Base-by-base conservation (phyloP, 805 yeast species). In the Kodamaea laetipori region DNA sequence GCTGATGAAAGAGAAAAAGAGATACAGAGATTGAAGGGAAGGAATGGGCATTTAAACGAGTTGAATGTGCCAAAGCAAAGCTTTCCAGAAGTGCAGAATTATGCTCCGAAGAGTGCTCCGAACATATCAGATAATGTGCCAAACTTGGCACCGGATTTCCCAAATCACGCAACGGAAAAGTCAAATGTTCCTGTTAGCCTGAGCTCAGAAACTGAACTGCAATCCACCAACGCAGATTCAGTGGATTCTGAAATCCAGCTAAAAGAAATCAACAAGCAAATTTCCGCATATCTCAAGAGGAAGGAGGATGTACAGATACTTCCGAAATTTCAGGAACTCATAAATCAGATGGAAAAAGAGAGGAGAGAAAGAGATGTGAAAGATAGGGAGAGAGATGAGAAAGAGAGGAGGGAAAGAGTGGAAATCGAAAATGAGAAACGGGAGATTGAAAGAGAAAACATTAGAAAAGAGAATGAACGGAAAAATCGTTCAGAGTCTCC, bases 1-100 rank as follows among this genome's bases (percentile, higher is more conserved):
- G 45, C 48, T 5, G 50, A 46, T 11, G 39, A 23, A 8, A 34
- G 31, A 30, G 47, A 39, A 39, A 36, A 33, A n/a, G 47, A 33
- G 23, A 39, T 37, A 16, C 32, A 37, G 26, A 37, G 21, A 8
- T 19, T 38, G 6, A 25, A 32, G 15, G 34, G 11, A 30, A 30
- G 4, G 23, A 18, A 18, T 21, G n/a, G n/a, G n/a, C n/a, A n/a
- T n/a, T n/a, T n/a, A n/a, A n/a, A n/a, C n/a, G n/a, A n/a, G n/a
- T 11, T 11, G 6, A 30, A 3, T 4, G 19, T 8, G 19, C 6
- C 17, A 4, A 19, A 13, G 4, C 32, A 28, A 13, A n/a, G 19
- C 3, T 6, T 4, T 13, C 15, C 15, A 16, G 19, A 19, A 12
- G 21, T 30, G 11, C 19, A 12, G 17, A 30, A 30, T 30, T 30